These are phyloP conservation scores for Populus deltoides DNA, from an alignment of 345 rosid species.

Conservation along the genomic window DNA sequence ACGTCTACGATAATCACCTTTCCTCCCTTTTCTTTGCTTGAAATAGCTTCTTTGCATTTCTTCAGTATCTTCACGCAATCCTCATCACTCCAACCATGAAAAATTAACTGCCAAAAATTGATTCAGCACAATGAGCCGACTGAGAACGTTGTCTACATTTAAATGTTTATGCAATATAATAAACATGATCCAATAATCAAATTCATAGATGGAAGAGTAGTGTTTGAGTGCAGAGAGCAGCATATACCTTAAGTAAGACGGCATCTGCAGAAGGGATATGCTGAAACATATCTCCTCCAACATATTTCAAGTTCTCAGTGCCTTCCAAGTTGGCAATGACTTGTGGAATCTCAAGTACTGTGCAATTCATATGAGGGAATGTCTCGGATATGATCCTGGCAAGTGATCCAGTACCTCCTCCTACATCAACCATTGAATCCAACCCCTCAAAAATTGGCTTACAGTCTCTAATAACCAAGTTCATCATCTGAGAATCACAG, in stretches of 20 bases:
- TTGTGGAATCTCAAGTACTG: slow-evolving; percentile 22
- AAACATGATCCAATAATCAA: neutral
- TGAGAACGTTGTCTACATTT: neutral
- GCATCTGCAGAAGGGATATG: slow-evolving; percentile 26
- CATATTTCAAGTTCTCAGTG: slow-evolving; percentile 17
- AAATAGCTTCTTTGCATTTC: slow-evolving; percentile 40
- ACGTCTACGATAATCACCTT: slow-evolving; percentile 37
- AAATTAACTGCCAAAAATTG: slow-evolving; percentile 20
- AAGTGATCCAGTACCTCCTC: slow-evolving; percentile 20
- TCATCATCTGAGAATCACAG: slow-evolving; percentile 19
- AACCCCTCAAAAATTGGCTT: slow-evolving; percentile 16
- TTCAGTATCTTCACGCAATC: slow-evolving; percentile 43
- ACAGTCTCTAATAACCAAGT: slow-evolving; percentile 5
- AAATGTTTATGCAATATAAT: neutral
- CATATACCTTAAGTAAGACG: slow-evolving; percentile 16
- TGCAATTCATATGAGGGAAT: slow-evolving; percentile 18
- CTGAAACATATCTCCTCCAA: slow-evolving; percentile 30
- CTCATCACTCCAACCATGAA: slow-evolving; percentile 44
- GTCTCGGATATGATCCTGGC: slow-evolving; percentile 11
- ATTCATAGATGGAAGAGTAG: neutral
- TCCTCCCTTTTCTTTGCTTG: slow-evolving; percentile 21
- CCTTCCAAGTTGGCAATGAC: slow-evolving; percentile 16
- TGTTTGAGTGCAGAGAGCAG: neutral
- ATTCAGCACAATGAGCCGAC: neutral
- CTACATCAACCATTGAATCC: slow-evolving; percentile 24